phyloP scores from a whole-genome alignment of 73 alveolate species.

The Durusdinium trenchii region DNA sequence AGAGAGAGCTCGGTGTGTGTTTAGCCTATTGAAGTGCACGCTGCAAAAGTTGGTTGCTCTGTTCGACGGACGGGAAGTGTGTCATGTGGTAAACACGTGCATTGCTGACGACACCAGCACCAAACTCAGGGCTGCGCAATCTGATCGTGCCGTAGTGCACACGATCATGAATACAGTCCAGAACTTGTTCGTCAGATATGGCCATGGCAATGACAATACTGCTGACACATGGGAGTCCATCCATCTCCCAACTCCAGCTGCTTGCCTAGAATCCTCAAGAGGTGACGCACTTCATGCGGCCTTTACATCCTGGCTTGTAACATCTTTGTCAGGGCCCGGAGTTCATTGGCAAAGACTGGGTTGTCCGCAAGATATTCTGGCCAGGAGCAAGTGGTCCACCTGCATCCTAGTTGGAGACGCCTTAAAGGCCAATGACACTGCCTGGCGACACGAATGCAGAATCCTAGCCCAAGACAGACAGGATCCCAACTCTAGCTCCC shows the following conservation, averaged over 20 bases:
- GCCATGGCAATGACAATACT: background rate
- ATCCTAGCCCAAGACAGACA: too few species aligned
- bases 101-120: constrained; percentile 30
- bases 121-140: background rate
- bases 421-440: background rate
- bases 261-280: background rate
- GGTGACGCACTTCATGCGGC: background rate
- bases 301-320: constrained; percentile 2
- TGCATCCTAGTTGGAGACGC: constrained; percentile 11
- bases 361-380: background rate
- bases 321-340: background rate
- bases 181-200: background rate
- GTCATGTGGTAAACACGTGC: background rate
- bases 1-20: constrained; percentile 37
- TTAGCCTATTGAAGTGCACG: background rate
- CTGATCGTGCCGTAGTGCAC: background rate
- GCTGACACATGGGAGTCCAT: background rate
- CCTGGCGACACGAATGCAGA: background rate
- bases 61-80: background rate
- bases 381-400: background rate
- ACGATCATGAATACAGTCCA: constrained; percentile 38
- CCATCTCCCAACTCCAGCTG: constrained; percentile 16
- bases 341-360: background rate
- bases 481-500: too few species aligned
- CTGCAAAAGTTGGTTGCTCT: background rate